phyloP scores from a whole-genome alignment of 176 grass and related monocot genomes.

The Oropetium thomaeum region DNA sequence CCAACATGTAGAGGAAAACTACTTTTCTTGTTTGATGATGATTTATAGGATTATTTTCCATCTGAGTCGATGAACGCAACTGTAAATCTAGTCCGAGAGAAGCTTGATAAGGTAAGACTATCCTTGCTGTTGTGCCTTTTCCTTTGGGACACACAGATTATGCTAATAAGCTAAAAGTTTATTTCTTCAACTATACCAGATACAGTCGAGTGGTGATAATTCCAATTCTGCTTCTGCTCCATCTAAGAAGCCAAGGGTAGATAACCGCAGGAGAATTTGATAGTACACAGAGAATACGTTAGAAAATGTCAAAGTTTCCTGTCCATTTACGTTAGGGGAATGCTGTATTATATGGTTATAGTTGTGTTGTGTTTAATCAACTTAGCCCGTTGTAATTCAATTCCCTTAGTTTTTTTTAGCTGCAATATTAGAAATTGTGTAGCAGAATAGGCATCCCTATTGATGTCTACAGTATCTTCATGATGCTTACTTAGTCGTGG shows the following conservation, averaged over 20 bases:
- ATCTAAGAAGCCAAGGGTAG: slow-evolving; percentile 66
- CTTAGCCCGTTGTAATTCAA: background rate
- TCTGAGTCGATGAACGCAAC: slow-evolving; percentile 72
- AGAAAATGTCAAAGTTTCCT: background rate
- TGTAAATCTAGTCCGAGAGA: slow-evolving; percentile 67
- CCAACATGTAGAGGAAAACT: background rate
- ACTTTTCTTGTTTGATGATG: background rate
- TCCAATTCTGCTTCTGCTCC: slow-evolving; percentile 29
- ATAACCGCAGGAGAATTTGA: slow-evolving; percentile 81
- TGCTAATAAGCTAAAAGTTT: background rate
- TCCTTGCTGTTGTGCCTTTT: background rate
- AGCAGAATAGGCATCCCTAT: background rate
- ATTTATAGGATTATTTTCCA: slow-evolving; percentile 88
- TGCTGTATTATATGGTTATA: background rate
- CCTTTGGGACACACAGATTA: background rate
- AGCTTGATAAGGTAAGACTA: slow-evolving; percentile 67
- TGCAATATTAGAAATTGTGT: slow-evolving; percentile 5
- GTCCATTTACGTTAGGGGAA: background rate
- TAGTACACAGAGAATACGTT: background rate
- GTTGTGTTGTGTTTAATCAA: background rate
- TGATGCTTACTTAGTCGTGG: background rate
- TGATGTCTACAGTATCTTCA: background rate
- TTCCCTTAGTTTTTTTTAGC: background rate
- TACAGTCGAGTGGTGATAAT: slow-evolving; percentile 50
- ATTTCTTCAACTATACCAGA: slow-evolving; percentile 45